Evolutionary conservation across 108 stramenopile species (phyloP).

Genomic region (Skeletonema menzelii): DNA sequence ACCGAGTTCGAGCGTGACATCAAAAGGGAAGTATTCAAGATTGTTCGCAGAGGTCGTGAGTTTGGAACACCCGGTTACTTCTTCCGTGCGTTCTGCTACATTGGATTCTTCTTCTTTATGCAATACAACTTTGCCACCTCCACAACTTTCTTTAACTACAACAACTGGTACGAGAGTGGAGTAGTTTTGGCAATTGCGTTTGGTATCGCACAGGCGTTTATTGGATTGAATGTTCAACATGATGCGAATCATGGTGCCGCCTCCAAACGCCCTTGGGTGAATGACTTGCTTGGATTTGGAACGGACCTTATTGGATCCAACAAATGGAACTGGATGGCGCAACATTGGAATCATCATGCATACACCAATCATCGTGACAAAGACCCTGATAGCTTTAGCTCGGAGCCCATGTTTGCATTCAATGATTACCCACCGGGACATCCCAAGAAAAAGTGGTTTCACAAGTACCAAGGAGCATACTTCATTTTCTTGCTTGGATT

Average conservation of each 20-base stretch:
- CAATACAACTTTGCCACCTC: constrained; percentile 61
- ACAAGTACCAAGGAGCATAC: constrained; percentile 82
- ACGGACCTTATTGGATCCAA: constrained; percentile 88
- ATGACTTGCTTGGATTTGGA: constrained; percentile 84
- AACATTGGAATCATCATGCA: constrained; percentile 89
- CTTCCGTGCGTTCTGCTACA: constrained; percentile 68
- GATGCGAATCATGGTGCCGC: constrained; percentile 96
- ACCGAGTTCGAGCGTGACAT: constrained; percentile 87
- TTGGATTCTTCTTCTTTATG: constrained; percentile 64
- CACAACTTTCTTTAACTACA: constrained; percentile 17
- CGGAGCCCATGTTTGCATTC: constrained; percentile 86
- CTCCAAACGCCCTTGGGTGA: constrained; percentile 77
- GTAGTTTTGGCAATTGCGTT: constrained; percentile 66
- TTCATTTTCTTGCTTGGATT: constrained; percentile 65
- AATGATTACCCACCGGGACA: constrained; percentile 79
- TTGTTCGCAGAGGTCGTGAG: constrained; percentile 83
- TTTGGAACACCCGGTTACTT: constrained; percentile 83
- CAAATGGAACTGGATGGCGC: constrained; percentile 90
- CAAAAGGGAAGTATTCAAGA: constrained; percentile 88
- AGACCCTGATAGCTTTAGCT: constrained; percentile 83
- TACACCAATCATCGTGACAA: constrained; percentile 84
- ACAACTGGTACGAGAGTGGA: constrained; percentile 23
- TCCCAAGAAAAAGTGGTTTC: constrained; percentile 63
- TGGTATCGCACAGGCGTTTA: constrained; percentile 76
- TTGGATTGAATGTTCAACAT: constrained; percentile 94